These are phyloP conservation scores for Barnettozyma sp. DNA, from an alignment of 805 yeast genomes.

Conservation along the genomic window DNA sequence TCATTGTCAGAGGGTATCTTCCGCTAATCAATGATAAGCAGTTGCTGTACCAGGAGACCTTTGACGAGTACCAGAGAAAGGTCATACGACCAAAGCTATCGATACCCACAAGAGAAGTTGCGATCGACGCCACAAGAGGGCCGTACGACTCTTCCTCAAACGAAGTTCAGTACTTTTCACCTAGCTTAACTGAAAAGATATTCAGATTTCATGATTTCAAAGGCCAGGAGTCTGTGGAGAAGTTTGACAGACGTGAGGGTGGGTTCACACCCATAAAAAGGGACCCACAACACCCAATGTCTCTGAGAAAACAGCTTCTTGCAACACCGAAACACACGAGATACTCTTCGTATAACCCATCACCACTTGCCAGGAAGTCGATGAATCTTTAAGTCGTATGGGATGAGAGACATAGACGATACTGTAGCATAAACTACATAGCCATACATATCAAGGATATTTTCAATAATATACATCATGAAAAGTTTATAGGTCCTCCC, in stretches of 20 bases:
- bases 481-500: slow-evolving; percentile 45
- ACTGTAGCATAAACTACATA: too few relatives aligned
- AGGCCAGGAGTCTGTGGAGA: slow-evolving; percentile 27
- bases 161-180: slow-evolving; percentile 26
- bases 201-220: slow-evolving; percentile 45
- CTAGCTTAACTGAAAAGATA: slow-evolving; percentile 30
- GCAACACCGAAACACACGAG: slow-evolving; percentile 15
- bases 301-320: slow-evolving; percentile 7
- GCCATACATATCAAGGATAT: too few relatives aligned
- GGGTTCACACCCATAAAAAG: slow-evolving; percentile 27
- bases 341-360: slow-evolving; percentile 16
- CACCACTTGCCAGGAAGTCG: slow-evolving; percentile 20
- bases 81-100: slow-evolving; percentile 53
- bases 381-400: slow-evolving; percentile 2
- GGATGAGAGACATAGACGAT: too few relatives aligned
- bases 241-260: slow-evolving; percentile 25
- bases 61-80: slow-evolving; percentile 57
- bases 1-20: slow-evolving; percentile 39
- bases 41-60: slow-evolving; percentile 50
- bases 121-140: slow-evolving; percentile 47
- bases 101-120: slow-evolving; percentile 48
- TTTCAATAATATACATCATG: too few relatives aligned
- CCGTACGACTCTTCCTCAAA: slow-evolving; percentile 20
- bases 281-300: slow-evolving; percentile 8
- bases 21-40: slow-evolving; percentile 50